Base-by-base conservation (phyloP, 2,329 filamentous ascomycete species). In the Scedosporium boydii region DNA sequence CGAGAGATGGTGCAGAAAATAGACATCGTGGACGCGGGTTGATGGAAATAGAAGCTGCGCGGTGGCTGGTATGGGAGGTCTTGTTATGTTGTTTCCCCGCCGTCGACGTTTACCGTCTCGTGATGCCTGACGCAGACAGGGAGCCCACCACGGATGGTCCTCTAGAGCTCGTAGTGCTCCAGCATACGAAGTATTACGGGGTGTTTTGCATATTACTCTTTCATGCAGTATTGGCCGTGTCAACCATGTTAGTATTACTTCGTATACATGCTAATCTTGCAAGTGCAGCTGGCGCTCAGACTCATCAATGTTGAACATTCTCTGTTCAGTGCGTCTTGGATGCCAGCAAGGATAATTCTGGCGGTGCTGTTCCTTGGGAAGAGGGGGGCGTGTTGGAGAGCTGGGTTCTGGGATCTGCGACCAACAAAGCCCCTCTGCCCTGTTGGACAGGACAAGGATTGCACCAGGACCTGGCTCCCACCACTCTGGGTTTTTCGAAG, bases 401-500 rank as follows among this genome's bases (percentile, higher is more conserved):
- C 21, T 27, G 23, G 51, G 51, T 29, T 23, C 51, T 23, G 12
- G 23, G 51, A 55, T 23, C 23, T 23, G 23, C 12, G 18, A 55
- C 23, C 51, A 48, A 48, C 44, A 48, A 21, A 16, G 44, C 23
- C 21, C 23, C 21, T 12, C 48, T 53, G 10, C 21, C 48, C 21
- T 53, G 18, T 23, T 23, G 18, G 18, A 55, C n/a, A 21, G 48
- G n/a, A 6, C n/a, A n/a, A 48, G 44, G 44, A 48, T 18, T n/a
- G 44, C n/a, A 48, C 44, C 9, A 48, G 44, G 5, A 48, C n/a
- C 23, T 29, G 16, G 14, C 23, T 38, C 55, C 55, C 27, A 34
- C 55, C 55, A 18, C 55, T 34, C 27, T 58, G 55, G 55, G 23
- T 38, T 58, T 16, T 58, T 58, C 26, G 55, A 58, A 58, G 55